Evolutionary conservation across 345 rosid genomes (phyloP), one percentile per base, ranked within the genome.

Genomic region (Lepidium didymum): DNA sequence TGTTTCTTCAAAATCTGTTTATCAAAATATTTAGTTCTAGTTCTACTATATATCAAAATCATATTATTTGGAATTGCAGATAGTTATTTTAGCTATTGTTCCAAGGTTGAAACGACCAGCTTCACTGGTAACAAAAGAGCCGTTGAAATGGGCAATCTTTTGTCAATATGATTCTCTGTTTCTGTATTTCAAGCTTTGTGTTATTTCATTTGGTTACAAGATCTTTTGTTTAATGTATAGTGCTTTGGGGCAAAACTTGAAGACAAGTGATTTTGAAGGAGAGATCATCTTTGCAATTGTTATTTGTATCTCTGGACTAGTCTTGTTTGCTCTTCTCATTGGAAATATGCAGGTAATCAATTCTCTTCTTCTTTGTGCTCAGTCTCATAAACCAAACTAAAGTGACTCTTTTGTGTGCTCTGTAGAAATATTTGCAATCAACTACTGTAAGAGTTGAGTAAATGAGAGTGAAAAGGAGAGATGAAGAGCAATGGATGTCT

Each of bases 311-410:
- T 46, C 70, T 37, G 90, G 90, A 67, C 77, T 85, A 44, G 78
- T 85, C 43, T 75, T 85, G 58, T 85, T 85, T 62, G 81, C 90
- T 34, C 64, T 78, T 7, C 85, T 85, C 49, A 85, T 85, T 31
- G 87, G 90, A 63, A 85, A 85, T 60, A 85, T 83, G 90, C 86
- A 85, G 83, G 90, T 81, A 60, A 10, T 1, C 34, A 33, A 13
- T 7, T 8, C 10, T n/a, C 13, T 18, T 45, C 12, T 46, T 38
- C n/a, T n/a, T n/a, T 68, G 10, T 31, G 49, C 43, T 73, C 34
- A 56, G 31, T 33, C 9, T 55, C 55, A 16, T 27, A 31, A 45
- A 60, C 35, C 16, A 13, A 8, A 16, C 1, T 19, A 62, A 35
- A 23, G 10, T 15, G 25, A 64, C 31, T 0, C 5, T 6, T 0